These are phyloP conservation scores for Aureobasidium melanogenum DNA, from an alignment of 2,329 filamentous ascomycete species.

Conservation along the genomic window DNA sequence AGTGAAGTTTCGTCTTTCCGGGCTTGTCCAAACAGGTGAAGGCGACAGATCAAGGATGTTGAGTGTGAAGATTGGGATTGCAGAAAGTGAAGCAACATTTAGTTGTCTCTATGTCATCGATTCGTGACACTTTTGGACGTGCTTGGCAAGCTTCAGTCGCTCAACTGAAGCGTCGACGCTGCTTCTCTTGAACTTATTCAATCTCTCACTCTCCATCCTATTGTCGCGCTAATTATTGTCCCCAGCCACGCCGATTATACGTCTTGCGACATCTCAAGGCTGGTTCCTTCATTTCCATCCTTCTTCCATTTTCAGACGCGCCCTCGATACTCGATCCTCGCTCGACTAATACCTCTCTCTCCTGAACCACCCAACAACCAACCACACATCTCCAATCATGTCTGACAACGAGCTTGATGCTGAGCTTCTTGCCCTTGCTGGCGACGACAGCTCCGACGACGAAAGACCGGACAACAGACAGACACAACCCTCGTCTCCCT, in stretches of 20 bases:
- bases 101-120: background rate
- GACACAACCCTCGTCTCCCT: constrained; percentile 17
- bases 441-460: constrained; percentile 49
- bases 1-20: background rate
- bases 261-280: background rate
- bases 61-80: background rate
- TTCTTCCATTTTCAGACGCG: background rate
- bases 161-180: background rate
- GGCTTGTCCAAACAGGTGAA: background rate
- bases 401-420: constrained; percentile 71
- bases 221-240: constrained; percentile 6
- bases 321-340: background rate
- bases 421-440: constrained; percentile 86
- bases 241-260: constrained; percentile 1
- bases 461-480: constrained; percentile 26
- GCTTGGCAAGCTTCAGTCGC: background rate
- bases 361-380: background rate
- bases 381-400: constrained; percentile 46
- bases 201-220: background rate
- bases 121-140: background rate
- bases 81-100: background rate
- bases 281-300: background rate
- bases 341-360: background rate
- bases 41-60: background rate
- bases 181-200: background rate